Evolutionary conservation across 2,329 filamentous ascomycete species (phyloP).

Genomic region (Hansfordia pulvinata): DNA sequence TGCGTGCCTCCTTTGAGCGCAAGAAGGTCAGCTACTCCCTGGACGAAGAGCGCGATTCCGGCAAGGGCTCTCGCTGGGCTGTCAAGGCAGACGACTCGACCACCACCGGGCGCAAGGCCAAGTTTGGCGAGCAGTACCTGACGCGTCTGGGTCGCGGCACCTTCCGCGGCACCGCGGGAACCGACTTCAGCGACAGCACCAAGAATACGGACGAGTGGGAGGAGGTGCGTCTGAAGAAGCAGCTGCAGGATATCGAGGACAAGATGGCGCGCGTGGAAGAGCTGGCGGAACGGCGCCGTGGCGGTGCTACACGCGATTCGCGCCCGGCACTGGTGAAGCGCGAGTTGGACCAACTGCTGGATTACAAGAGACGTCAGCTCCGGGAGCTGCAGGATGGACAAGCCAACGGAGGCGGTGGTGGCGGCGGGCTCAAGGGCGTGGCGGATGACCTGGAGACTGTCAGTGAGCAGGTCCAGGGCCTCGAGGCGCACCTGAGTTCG

Average conservation of each 20-base stretch:
- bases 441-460: slow-evolving; percentile 79
- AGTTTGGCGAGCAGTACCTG: slow-evolving; percentile 95
- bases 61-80: slow-evolving; percentile 63
- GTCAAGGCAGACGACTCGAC: slow-evolving; percentile 68
- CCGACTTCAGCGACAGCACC: slow-evolving; percentile 77
- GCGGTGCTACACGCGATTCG: slow-evolving; percentile 50
- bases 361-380: slow-evolving; percentile 80
- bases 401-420: slow-evolving; percentile 60
- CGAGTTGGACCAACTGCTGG: slow-evolving; percentile 84
- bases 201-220: slow-evolving; percentile 94
- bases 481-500: slow-evolving; percentile 69
- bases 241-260: slow-evolving; percentile 76
- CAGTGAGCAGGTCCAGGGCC: slow-evolving; percentile 84
- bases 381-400: slow-evolving; percentile 61
- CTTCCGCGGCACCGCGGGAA: slow-evolving; percentile 72
- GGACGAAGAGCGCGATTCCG: slow-evolving; percentile 54
- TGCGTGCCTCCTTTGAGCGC: slow-evolving; percentile 83
- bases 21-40: slow-evolving; percentile 95
- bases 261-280: slow-evolving; percentile 77
- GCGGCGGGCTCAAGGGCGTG: slow-evolving; percentile 62
- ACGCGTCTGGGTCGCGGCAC: slow-evolving; percentile 75
- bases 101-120: slow-evolving; percentile 77
- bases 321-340: slow-evolving; percentile 88
- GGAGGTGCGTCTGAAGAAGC: slow-evolving; percentile 86
- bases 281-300: slow-evolving; percentile 49